Conservation (phyloP, 2,329 filamentous ascomycete species). For the Apiospora rasikravindrae region DNA sequence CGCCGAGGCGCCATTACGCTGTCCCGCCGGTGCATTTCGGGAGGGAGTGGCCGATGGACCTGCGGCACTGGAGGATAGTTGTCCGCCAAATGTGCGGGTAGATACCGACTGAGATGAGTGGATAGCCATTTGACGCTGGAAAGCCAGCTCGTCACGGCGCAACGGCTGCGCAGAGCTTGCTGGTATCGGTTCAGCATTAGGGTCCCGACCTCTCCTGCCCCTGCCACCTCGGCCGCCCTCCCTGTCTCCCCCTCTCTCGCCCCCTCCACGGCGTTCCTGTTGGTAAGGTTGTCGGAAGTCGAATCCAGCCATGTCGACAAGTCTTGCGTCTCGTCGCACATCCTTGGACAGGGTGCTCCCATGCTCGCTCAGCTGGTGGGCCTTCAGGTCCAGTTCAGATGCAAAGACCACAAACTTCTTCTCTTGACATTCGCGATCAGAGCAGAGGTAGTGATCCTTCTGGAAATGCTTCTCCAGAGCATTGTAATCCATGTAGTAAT, state of each 20-base stretch:
- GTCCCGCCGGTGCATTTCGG: slow-evolving; percentile 40
- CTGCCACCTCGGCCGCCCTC: slow-evolving; percentile 27
- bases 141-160: slow-evolving; percentile 85
- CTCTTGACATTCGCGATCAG: slow-evolving; percentile 86
- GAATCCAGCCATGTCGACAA: slow-evolving; percentile 87
- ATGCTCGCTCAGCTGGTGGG: slow-evolving; percentile 86
- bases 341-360: slow-evolving; percentile 82
- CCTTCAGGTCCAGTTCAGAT: slow-evolving; percentile 92
- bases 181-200: slow-evolving; percentile 81
- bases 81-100: slow-evolving; percentile 82
- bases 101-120: slow-evolving; percentile 84
- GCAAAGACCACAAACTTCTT: slow-evolving; percentile 99
- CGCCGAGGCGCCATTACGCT: slow-evolving; percentile 33
- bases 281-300: slow-evolving; percentile 78
- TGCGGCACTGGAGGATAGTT: slow-evolving; percentile 65
- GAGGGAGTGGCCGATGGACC: slow-evolving; percentile 44
- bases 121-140: slow-evolving; percentile 89
- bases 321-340: slow-evolving; percentile 78
- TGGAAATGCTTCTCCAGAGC: slow-evolving; percentile 85
- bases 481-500: slow-evolving; percentile 91
- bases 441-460: slow-evolving; percentile 84
- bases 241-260: slow-evolving; percentile 46
- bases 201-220: slow-evolving; percentile 70
- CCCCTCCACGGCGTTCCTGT: slow-evolving; percentile 59
- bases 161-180: slow-evolving; percentile 79